Base-by-base conservation (phyloP, 305 asterid genomes). In the Fraxinus nigra region DNA sequence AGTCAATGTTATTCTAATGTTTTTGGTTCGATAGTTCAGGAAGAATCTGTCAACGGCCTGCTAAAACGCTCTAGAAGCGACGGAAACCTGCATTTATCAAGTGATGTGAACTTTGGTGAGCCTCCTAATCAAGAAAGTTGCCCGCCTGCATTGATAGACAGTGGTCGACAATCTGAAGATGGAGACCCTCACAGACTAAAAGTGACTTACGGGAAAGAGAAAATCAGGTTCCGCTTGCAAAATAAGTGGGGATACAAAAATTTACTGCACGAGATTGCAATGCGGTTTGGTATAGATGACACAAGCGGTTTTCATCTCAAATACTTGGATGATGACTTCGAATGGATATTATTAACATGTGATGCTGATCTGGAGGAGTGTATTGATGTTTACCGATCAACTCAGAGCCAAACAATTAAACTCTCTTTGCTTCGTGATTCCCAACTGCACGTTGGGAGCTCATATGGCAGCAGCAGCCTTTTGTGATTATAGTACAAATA, bases 341-440 rank as follows among this genome's bases (percentile, higher is more conserved):
- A 95, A 72, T 95, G 99, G 98, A 97, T 95, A 18, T 76, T 95
- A n/a, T 54, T 94, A 38, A 94, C 98, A 3, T 95, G 99, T n/a
- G 97, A 94, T 46, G 99, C 94, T 18, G 99, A 95, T 88, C 88
- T 95, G 16, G 97, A 87, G 81, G 98, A 94, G 84, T 93, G 99
- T 77, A 74, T 95, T 1, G 97, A 92, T 35, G 89, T 93, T n/a
- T 90, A 89, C 78, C 63, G 24, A 14, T 83, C 92, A 7, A 88
- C 91, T 2, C 77, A 78, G 79, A 86, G 46, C 87, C 89, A 85
- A 73, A 93, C 92, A 18, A 92, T 94, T 67, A 94, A 86, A 92
- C 92, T 95, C 43, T 70, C 85, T 9, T 84, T 94, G 46, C 81
- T 87, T 75, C 84, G 81, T 8, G 86, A 85, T 76, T 82, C 90